These are phyloP conservation scores for Scorias spongiosa DNA, from an alignment of 2,329 filamentous ascomycete genomes.

Conservation along the genomic window DNA sequence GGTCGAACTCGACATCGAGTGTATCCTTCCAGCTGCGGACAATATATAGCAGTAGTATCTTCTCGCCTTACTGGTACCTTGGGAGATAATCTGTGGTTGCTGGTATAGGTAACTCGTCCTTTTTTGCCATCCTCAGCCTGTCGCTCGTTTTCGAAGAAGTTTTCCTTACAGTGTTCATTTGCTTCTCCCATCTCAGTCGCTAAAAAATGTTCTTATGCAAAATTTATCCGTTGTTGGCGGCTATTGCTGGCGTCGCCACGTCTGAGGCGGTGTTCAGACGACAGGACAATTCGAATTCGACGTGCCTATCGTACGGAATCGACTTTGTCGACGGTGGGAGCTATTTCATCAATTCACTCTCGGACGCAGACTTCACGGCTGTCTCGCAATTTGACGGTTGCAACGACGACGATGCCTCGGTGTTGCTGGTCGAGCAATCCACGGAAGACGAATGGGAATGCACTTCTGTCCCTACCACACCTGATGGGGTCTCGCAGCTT, in stretches of 20 bases:
- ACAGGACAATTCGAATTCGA: constrained; percentile 4
- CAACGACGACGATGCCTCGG: constrained; percentile 4
- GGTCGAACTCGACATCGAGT: no score
- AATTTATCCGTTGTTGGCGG: neutral
- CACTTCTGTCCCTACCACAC: constrained; percentile 2
- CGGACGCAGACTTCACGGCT: constrained; percentile 6
- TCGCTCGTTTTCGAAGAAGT: no score
- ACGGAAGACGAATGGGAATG: constrained; percentile 7
- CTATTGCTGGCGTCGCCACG: neutral
- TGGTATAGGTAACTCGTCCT: neutral
- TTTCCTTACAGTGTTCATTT: no score
- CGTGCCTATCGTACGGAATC: constrained; percentile 9
- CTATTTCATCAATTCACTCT: constrained; percentile 11
- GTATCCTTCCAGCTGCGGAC: no score
- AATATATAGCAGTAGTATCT: no score
- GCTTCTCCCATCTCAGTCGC: neutral
- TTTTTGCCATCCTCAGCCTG: neutral
- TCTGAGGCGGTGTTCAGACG: neutral
- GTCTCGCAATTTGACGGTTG: constrained; percentile 11
- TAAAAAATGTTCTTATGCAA: neutral
- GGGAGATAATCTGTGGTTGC: neutral
- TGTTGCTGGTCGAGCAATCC: constrained; percentile 5
- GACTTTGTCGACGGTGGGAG: constrained; percentile 9
- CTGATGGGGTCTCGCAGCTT: constrained; percentile 4
- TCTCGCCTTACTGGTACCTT: no score